These are phyloP conservation scores for Agaricales sp. DNA, from an alignment of 1,284 basidiomycete species.

Conservation along the genomic window DNA sequence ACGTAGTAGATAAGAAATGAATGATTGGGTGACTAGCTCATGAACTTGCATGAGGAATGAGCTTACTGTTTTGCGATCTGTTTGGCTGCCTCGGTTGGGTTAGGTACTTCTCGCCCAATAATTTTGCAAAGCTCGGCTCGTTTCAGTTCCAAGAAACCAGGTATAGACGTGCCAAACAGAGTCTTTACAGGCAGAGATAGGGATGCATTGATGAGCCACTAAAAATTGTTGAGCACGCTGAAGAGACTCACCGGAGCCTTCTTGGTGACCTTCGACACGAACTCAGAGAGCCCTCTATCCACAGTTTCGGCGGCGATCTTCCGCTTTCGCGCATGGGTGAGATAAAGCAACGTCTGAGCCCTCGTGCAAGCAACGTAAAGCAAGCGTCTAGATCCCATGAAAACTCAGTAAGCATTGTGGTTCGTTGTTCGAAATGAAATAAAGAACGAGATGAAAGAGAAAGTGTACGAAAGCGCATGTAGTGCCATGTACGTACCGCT, in stretches of 20 bases:
- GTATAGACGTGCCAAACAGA: not conserved
- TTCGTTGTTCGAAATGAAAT: not conserved
- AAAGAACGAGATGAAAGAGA: too few relatives aligned
- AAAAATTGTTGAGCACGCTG: slow-evolving; percentile 1
- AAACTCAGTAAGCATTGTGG: slow-evolving; percentile 6
- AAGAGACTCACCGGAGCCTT: slow-evolving; percentile 24
- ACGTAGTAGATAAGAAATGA: too few relatives aligned
- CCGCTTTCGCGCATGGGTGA: slow-evolving; percentile 40
- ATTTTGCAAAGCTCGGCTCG: not conserved
- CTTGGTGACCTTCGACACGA: slow-evolving; percentile 28
- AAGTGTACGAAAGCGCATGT: too few relatives aligned
- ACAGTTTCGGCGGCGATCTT: slow-evolving; percentile 41
- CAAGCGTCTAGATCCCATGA: slow-evolving; percentile 41
- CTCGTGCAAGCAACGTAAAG: slow-evolving; percentile 90
- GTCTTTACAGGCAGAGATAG: not conserved
- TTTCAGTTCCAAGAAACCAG: not conserved
- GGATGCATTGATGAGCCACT: not conserved
- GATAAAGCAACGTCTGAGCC: slow-evolving; percentile 69
- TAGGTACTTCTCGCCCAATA: not conserved
- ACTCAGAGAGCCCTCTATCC: slow-evolving; percentile 33
- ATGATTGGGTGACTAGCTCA: too few relatives aligned
- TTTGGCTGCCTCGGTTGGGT: not conserved
- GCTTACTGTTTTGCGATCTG: not conserved
- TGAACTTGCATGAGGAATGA: too few relatives aligned
- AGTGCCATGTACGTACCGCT: slow-evolving; percentile 61